Base-by-base conservation (phyloP, 2,329 filamentous ascomycete species). In the Neocucurbitaria cava region DNA sequence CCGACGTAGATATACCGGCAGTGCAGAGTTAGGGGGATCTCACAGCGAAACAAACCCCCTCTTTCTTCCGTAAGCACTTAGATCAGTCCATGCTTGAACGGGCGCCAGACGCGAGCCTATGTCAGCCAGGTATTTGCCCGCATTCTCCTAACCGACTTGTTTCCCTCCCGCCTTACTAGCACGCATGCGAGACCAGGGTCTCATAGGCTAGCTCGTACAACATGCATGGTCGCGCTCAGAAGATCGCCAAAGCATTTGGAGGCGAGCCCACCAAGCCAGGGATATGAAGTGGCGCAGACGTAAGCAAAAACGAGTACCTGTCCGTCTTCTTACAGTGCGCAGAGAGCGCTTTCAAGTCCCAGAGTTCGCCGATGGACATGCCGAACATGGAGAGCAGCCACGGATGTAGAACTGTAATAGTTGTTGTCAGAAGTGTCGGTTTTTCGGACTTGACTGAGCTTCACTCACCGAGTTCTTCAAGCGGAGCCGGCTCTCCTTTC, bases 221-320 rank as follows among this genome's bases (percentile, higher is more conserved):
- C 75, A 59, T 3, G 77, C 5, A 23, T 10, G 10, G 9, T 23
- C 5, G 6, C 39, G 18, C 23, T 43, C 13, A 49, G 28, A 49
- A 49, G 10, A 49, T 36, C 13, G 46, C 46, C 24, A 49, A 26
- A 10, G 46, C 46, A 36, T 49, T 49, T 5, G 46, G 46, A 9
- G 46, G 46, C 15, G 36, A 41, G 2, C 46, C 38, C 3, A 49
- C 18, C 26, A 49, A 26, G 5, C 46, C 46, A 5, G 46, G 46
- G 24, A 38, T 49, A 9, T 43, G 15, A 24, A 43, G 41, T 24
- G 41, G 41, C 24, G 17, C 24, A 43, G 41, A 85, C 0, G 82
- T 84, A 5, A 88, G 74, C 70, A 89, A 78, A 50, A 70, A 69
- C 7, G 54, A 54, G 42, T 64, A 75, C 7, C 68, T 57, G 11